These are phyloP conservation scores for Combretum micranthum DNA, from an alignment of 345 rosid species.

Conservation along the genomic window DNA sequence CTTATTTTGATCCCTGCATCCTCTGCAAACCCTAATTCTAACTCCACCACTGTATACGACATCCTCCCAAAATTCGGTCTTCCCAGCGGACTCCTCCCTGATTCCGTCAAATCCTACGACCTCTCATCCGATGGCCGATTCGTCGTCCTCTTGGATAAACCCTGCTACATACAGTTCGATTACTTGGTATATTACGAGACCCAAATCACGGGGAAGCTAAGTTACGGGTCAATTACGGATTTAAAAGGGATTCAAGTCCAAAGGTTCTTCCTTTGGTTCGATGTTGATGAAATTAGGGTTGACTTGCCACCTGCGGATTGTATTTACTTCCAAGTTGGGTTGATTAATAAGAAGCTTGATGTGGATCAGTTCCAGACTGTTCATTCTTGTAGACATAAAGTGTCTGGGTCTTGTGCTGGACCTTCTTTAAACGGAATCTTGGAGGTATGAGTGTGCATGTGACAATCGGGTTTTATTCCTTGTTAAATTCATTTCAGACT, in stretches of 20 bases:
- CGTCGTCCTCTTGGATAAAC: slow-evolving; percentile 35
- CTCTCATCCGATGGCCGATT: slow-evolving; percentile 60
- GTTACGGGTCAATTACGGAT: slow-evolving; percentile 65
- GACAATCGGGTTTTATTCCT: not conserved
- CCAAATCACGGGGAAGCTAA: slow-evolving; percentile 53
- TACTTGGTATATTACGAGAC: slow-evolving; percentile 75
- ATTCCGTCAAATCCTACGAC: slow-evolving; percentile 45
- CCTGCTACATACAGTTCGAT: slow-evolving; percentile 67
- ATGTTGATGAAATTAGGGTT: slow-evolving; percentile 76
- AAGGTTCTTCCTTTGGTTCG: slow-evolving; percentile 68
- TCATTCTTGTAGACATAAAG: slow-evolving; percentile 57
- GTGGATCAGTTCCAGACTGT: slow-evolving; percentile 72
- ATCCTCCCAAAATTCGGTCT: slow-evolving; percentile 81
- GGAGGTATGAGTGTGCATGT: slow-evolving; percentile 22
- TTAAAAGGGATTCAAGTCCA: slow-evolving; percentile 83
- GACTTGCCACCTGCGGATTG: slow-evolving; percentile 82
- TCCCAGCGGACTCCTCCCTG: slow-evolving; percentile 71
- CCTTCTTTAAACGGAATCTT: slow-evolving; percentile 20
- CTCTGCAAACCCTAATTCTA: not conserved
- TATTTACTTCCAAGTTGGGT: slow-evolving; percentile 83
- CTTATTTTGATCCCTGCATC: too few species aligned
- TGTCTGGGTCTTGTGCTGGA: slow-evolving; percentile 23
- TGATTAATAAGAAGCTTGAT: slow-evolving; percentile 84
- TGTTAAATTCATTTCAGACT: too few species aligned
- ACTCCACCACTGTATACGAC: slow-evolving; percentile 45